Base-by-base conservation (phyloP, 2,329 filamentous ascomycete species). In the Periconia macrospinosa region DNA sequence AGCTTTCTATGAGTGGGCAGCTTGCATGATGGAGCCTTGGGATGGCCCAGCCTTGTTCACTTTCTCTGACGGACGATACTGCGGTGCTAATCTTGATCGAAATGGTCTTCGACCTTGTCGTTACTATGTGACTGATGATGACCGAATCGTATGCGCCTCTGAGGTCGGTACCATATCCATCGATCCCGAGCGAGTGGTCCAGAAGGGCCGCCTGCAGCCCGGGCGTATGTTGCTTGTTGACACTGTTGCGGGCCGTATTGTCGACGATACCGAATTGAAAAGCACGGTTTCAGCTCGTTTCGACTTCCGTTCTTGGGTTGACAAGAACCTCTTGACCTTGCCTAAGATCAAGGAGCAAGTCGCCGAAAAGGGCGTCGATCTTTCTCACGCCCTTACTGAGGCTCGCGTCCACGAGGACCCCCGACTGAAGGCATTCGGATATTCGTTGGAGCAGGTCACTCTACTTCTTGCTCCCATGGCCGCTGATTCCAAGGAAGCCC, bases 11-110 rank as follows among this genome's bases (percentile, higher is more conserved):
- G 92, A 97, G 75, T 97, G 93, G 92, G 93, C 93, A 68, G 92
- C 92, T 62, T 97, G 93, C 76, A 90, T 96, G 81, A 97, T 97
- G 93, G 93, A 97, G 80, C 92, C 93, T 15, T 97, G 93, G 93
- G 93, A 97, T 76, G 93, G 93, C 17, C 93, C 93, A 33, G 93
- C 93, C 52, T 85, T 97, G 30, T 97, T 97, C 81, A 97, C 92
- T 7, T 97, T 97, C 76, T 91, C 93, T 27, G 93, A 97, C 74
- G 93, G 93, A 57, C 88, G 93, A 58, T 97, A 94, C 82, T 97
- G 93, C 69, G 93, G 93, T 83, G 93, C 93, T 62, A 97, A 97
- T 75, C 83, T 97, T 20, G 93, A 97, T 78, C 87, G 93, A 76
- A 97, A 97, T 71, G 93, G 93, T 77, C 84, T 97, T 49, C 87